A percentile compares a stretch with the other conserved stretches of the same genome.
phyloP scores from a whole-genome alignment of 2,329 filamentous ascomycete genomes.

The Penicillium concentricum region DNA sequence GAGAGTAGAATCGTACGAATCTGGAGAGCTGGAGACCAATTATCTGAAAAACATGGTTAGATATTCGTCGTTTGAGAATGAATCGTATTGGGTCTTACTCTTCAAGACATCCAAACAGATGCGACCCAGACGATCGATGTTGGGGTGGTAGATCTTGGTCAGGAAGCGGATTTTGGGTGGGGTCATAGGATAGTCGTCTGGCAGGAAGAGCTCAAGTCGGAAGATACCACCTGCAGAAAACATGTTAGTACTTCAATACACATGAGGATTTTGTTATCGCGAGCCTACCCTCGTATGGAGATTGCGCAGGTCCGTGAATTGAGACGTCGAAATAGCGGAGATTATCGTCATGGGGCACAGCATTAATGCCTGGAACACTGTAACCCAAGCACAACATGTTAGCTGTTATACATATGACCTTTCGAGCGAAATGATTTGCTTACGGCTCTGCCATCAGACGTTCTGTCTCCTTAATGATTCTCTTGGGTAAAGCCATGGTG shows the following conservation, averaged over 20 bases:
- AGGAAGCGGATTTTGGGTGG: constrained; percentile 97
- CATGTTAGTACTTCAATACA: constrained; percentile 7
- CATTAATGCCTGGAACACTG: constrained; percentile 94
- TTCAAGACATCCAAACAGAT: constrained; percentile 98
- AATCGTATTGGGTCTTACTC: constrained; percentile 58
- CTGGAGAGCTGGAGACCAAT: constrained; percentile 97
- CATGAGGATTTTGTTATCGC: neutral
- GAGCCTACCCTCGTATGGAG: constrained; percentile 81
- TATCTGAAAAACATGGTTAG: constrained; percentile 59
- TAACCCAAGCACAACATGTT: neutral
- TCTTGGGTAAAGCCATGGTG: constrained; percentile 76
- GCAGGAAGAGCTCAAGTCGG: constrained; percentile 94
- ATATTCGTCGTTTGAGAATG: neutral
- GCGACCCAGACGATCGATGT: constrained; percentile 94
- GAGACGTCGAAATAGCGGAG: constrained; percentile 97
- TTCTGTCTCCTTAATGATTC: constrained; percentile 98
- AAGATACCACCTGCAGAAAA: constrained; percentile 69
- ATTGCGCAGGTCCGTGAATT: constrained; percentile 87
- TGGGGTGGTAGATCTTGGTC: constrained; percentile 98
- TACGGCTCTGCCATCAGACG: constrained; percentile 95
- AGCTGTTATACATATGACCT: neutral
- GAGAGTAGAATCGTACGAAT: constrained; percentile 98
- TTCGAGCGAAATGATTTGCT: constrained; percentile 36
- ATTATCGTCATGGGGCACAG: constrained; percentile 94
- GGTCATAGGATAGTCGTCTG: constrained; percentile 99